Conservation (phyloP, 805 yeast genomes). For the Pichia paraexigua region DNA sequence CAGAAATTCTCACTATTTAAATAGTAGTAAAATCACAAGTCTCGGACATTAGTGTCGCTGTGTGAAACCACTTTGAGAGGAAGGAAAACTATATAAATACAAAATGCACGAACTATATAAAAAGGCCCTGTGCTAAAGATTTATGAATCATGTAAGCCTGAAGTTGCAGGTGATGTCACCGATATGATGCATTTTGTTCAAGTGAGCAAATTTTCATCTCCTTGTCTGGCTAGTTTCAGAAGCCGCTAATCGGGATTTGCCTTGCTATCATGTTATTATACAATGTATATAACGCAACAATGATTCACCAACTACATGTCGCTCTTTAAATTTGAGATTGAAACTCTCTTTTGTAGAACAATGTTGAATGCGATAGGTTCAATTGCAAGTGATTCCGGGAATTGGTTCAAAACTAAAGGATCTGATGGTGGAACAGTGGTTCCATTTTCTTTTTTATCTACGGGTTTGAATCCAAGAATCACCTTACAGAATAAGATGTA, state of each 20-base stretch:
- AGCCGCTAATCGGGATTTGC: not conserved
- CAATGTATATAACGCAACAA: not conserved
- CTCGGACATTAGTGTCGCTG: too few species aligned
- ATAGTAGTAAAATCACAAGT: too few species aligned
- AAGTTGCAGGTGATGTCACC: not conserved
- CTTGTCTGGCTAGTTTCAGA: not conserved
- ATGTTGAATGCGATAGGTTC: slow-evolving; percentile 42
- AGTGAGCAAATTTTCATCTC: not conserved
- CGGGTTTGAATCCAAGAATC: slow-evolving; percentile 33
- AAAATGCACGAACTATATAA: too few species aligned
- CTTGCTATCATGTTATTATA: not conserved
- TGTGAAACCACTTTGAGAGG: too few species aligned
- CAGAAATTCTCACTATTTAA: not conserved
- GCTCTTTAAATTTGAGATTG: not conserved
- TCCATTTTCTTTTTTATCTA: not conserved
- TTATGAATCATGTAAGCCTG: too few species aligned
- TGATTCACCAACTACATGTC: not conserved
- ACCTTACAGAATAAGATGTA: slow-evolving; percentile 50
- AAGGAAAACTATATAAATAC: too few species aligned
- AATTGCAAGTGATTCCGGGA: slow-evolving; percentile 53
- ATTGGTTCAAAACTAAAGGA: slow-evolving; percentile 42
- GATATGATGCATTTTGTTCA: not conserved
- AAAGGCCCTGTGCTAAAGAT: too few species aligned
- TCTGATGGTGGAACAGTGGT: slow-evolving; percentile 29
- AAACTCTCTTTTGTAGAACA: not conserved